Percentiles rank a stretch among this genome's conserved stretches.
Conservation (phyloP, 352 stramenopile species). For the Saprolegnia diclina region DNA sequence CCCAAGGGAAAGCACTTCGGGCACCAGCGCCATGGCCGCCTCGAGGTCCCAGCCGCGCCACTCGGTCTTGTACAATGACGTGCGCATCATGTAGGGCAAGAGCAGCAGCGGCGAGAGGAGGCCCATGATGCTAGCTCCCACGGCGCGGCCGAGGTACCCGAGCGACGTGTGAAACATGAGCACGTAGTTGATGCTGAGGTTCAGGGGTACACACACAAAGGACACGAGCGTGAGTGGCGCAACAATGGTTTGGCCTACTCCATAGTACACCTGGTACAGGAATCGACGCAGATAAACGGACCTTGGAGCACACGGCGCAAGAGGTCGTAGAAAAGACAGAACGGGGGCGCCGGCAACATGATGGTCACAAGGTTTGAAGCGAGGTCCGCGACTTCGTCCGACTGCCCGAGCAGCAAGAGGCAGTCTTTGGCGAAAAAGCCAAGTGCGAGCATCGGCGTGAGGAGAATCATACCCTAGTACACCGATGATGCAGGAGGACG, state of each 20-base stretch:
- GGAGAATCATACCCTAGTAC: conserved; percentile 17
- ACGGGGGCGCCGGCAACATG: conserved; percentile 36
- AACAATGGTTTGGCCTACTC: conserved; percentile 60
- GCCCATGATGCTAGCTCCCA: conserved; percentile 45
- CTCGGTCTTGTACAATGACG: conserved; percentile 44
- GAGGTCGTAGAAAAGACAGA: conserved; percentile 48
- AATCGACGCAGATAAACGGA: neutral
- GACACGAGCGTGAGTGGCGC: conserved; percentile 42
- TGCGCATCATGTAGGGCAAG: conserved; percentile 44
- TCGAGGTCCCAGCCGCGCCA: conserved; percentile 37
- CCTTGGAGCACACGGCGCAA: conserved; percentile 46
- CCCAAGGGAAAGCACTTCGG: conserved; percentile 11
- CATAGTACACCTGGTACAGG: neutral
- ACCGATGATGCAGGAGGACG: neutral
- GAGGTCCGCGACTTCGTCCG: conserved; percentile 41
- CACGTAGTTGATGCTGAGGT: conserved; percentile 40
- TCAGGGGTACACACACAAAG: conserved; percentile 38
- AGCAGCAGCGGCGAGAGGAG: conserved; percentile 43
- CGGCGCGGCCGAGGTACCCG: conserved; percentile 47
- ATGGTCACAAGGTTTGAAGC: conserved; percentile 39
- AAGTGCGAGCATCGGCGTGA: conserved; percentile 30
- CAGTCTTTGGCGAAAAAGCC: conserved; percentile 43
- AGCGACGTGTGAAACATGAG: conserved; percentile 52
- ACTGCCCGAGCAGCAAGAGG: conserved; percentile 47
- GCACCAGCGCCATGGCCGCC: conserved; percentile 7